A percentile compares a stretch with the other conserved stretches of the same genome.
phyloP scores from a whole-genome alignment of 768 basidiomycete species.

The Coprinopsis strossmayeri region DNA sequence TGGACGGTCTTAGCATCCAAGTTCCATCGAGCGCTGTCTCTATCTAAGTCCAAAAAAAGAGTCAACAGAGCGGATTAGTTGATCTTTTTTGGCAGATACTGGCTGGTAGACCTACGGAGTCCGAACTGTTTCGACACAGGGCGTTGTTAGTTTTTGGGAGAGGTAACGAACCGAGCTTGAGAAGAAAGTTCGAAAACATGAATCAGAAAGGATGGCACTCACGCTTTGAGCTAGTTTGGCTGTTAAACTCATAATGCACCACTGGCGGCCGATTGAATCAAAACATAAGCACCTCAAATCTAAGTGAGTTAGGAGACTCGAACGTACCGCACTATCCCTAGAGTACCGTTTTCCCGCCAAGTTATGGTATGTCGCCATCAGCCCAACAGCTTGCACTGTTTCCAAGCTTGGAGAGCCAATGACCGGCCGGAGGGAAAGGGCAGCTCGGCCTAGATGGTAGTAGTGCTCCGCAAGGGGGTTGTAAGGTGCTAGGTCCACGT shows the following conservation, averaged over 20 bases:
- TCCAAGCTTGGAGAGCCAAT: slow-evolving; percentile 50
- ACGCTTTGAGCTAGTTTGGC: slow-evolving; percentile 57
- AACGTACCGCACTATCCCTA: slow-evolving; percentile 34
- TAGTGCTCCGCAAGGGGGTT: slow-evolving; percentile 56
- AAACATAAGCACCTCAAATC: slow-evolving; percentile 14
- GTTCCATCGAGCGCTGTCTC: slow-evolving; percentile 65
- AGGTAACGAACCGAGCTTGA: too few species aligned
- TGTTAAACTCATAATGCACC: slow-evolving; percentile 49
- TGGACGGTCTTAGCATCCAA: slow-evolving; percentile 54
- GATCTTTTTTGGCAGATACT: too few species aligned
- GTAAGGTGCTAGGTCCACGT: slow-evolving; percentile 42
- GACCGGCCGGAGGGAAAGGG: slow-evolving; percentile 43
- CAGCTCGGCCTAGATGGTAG: slow-evolving; percentile 50
- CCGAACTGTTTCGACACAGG: slow-evolving; percentile 37
- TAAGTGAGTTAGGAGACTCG: slow-evolving; percentile 18
- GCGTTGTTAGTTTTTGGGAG: too few species aligned
- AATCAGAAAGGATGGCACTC: slow-evolving; percentile 11
- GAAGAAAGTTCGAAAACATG: too few species aligned
- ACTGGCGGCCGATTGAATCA: slow-evolving; percentile 22
- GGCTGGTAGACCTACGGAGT: slow-evolving; percentile 47
- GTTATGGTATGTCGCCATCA: slow-evolving; percentile 52
- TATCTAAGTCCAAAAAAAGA: slow-evolving; percentile 38
- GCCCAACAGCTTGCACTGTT: slow-evolving; percentile 53
- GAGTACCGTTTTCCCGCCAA: slow-evolving; percentile 47
- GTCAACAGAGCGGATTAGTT: too few species aligned